Conservation (phyloP, 306 rosid genomes). For the Prinsepia uniflora region DNA sequence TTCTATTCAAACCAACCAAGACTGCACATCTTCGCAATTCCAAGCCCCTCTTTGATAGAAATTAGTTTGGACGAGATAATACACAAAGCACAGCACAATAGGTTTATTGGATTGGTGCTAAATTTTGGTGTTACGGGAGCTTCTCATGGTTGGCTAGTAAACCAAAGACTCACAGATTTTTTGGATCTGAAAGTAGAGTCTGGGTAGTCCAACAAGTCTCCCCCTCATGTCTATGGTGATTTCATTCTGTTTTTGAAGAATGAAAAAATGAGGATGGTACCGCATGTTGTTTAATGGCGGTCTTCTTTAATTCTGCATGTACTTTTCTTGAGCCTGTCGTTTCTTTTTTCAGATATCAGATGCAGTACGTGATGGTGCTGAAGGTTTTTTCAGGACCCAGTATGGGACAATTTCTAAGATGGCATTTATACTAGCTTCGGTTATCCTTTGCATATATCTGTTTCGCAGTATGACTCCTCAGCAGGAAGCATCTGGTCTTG, state of each 20-base stretch:
- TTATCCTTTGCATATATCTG: constrained; percentile 85
- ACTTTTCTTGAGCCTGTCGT: constrained; percentile 17
- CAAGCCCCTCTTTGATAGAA: neutral
- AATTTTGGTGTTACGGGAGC: neutral
- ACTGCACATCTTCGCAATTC: neutral
- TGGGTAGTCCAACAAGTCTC: neutral
- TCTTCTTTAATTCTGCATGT: constrained; percentile 18
- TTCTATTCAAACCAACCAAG: neutral
- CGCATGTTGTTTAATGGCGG: neutral
- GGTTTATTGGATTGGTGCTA: neutral
- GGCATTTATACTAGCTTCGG: constrained; percentile 79
- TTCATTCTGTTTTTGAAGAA: neutral
- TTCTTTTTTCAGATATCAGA: constrained; percentile 69
- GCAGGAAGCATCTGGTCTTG: constrained; percentile 84
- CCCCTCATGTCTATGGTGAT: neutral
- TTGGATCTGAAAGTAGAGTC: neutral
- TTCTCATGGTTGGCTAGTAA: neutral
- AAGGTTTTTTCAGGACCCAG: constrained; percentile 97
- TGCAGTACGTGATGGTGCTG: constrained; percentile 99
- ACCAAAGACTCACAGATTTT: neutral
- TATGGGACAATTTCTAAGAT: constrained; percentile 96
- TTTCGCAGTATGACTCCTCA: constrained; percentile 84
- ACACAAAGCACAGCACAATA: neutral
- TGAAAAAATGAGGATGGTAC: too few relatives aligned
- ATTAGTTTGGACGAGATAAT: neutral